A percentile compares a stretch with the other conserved stretches of the same genome.
Evolutionary conservation across 176 grass and related monocot species (phyloP).

Genomic region (Carex cristatella): DNA sequence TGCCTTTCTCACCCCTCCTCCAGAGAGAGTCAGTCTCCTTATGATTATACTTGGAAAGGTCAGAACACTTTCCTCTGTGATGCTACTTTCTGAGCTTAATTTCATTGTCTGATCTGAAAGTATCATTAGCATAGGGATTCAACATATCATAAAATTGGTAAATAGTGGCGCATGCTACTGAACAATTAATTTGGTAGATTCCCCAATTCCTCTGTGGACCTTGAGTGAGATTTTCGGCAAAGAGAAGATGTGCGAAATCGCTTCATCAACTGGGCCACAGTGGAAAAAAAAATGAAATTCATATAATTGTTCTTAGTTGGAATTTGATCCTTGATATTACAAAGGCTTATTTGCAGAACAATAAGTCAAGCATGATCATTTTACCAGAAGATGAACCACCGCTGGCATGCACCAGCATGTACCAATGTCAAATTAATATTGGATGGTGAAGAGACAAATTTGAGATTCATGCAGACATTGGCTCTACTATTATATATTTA

Average conservation of each 20-base stretch:
- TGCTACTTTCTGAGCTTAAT: background rate
- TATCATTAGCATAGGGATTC: background rate
- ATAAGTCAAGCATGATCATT: background rate
- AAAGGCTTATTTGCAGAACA: background rate
- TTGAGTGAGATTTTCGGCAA: background rate
- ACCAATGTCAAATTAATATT: background rate
- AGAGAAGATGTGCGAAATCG: background rate
- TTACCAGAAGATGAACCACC: background rate
- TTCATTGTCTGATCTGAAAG: background rate
- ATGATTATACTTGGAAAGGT: conserved; percentile 27
- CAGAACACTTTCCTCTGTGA: background rate
- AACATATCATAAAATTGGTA: background rate
- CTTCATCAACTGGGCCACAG: background rate
- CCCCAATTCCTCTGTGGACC: background rate
- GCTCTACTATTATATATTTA: background rate
- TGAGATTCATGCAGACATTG: background rate
- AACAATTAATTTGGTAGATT: background rate
- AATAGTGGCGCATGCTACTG: background rate
- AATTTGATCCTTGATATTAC: background rate
- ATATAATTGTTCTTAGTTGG: background rate
- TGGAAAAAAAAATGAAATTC: background rate
- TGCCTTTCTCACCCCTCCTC: conserved; percentile 22
- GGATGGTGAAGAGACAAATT: background rate
- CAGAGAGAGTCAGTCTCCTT: background rate
- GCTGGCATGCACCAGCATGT: background rate